Evolutionary conservation across 495 filamentous ascomycete species (phyloP), one percentile per base, ranked within the genome.

Genomic region (Penicillium psychrofluorescens): DNA sequence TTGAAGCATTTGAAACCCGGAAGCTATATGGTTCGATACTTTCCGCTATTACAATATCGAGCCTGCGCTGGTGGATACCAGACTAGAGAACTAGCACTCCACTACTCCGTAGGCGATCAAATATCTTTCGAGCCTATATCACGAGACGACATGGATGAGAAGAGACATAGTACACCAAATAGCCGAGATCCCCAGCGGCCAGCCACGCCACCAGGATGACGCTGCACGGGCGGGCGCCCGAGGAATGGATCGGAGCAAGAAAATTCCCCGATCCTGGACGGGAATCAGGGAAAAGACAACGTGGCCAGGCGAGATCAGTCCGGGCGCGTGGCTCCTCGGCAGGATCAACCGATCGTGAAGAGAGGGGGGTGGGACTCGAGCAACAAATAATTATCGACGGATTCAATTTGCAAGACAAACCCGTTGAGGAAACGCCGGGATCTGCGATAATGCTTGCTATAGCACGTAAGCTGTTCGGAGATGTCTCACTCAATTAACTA

Each of bases 121-220:
- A 22, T 22, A 4, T 22, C 22, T 22, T 22, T 22, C 22, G 22
- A 22, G 22, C 6, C 6, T 22, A 22, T 22, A 22, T 22, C 22
- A 22, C 15, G 22, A 4, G 22, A 4, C 22, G 4, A 22, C 4
- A 22, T 49, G 40, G 28, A 45, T 36, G 29, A 45, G 32, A 41
- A 31, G 14, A 6, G 22, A 4, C 3, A 22, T 22, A 22, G 22
- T 22, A 34, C 16, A 16, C 29, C 39, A 35, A 32, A 11, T 53
- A 54, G 38, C 50, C 54, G 54, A 56, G 53, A 53, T 42, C 42
- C 42, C 40, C 46, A 29, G 22, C 22, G 22, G 22, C 22, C 22
- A 22, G 6, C 32, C n/a, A 34, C 32, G 32, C 32, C 32, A 34
- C 32, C n/a, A 12, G 32, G 32, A 34, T 34, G 3, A 34, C 32